Conservation (phyloP, 2,329 filamentous ascomycete species). For the Emericellopsis atlantica region DNA sequence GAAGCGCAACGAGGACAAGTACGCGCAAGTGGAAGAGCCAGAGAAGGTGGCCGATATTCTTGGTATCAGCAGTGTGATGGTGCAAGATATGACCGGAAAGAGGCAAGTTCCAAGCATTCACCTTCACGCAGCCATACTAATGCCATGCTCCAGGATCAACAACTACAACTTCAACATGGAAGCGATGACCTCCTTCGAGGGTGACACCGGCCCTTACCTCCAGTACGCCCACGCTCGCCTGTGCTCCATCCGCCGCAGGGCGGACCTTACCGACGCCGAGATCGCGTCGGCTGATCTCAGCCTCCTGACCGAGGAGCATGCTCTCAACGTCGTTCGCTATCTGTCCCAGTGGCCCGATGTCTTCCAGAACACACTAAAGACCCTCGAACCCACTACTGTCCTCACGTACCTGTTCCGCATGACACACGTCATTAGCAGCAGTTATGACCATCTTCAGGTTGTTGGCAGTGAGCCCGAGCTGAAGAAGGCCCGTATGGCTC, state of each 20-base stretch:
- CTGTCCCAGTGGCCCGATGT: conserved; percentile 81
- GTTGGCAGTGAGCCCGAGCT: conserved; percentile 66
- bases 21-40: conserved; percentile 77
- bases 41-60: conserved; percentile 72
- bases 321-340: conserved; percentile 58
- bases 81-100: conserved; percentile 96
- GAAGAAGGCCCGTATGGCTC: conserved; percentile 53
- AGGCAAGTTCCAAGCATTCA: conserved; percentile 31
- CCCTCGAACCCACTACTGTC: conserved; percentile 55
- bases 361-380: conserved; percentile 72
- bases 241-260: conserved; percentile 47
- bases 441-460: conserved; percentile 72
- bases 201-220: conserved; percentile 74
- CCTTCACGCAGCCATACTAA: not conserved
- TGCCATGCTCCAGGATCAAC: conserved; percentile 31
- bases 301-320: conserved; percentile 60
- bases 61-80: conserved; percentile 92
- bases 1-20: conserved; percentile 82
- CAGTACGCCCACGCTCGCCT: conserved; percentile 73
- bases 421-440: conserved; percentile 67
- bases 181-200: conserved; percentile 72
- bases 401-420: conserved; percentile 68
- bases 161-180: conserved; percentile 68
- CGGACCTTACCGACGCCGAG: conserved; percentile 39
- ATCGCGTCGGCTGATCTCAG: conserved; percentile 51